phyloP scores from a whole-genome alignment of 768 basidiomycete genomes.

The Phlebiopsis gigantea region DNA sequence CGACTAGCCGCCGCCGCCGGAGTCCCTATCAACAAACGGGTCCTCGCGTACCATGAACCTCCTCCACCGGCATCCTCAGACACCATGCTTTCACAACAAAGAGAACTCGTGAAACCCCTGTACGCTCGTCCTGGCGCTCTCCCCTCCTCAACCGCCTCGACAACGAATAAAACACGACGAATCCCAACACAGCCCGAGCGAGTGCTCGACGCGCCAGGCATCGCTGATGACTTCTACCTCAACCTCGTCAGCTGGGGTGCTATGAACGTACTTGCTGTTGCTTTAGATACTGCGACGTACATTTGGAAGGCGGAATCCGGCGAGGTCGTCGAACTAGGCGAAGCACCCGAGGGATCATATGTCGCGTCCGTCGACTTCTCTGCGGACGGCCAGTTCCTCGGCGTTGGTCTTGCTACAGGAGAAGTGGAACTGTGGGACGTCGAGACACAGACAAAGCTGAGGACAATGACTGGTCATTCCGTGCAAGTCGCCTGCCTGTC shows the following conservation, averaged over 20 bases:
- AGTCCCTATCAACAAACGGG: constrained; percentile 71
- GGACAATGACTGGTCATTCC: constrained; percentile 89
- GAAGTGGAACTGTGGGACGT: constrained; percentile 96
- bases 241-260: constrained; percentile 90
- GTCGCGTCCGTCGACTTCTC: constrained; percentile 78
- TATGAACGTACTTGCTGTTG: constrained; percentile 85
- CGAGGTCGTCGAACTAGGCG: constrained; percentile 69
- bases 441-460: constrained; percentile 67
- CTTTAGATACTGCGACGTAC: constrained; percentile 80
- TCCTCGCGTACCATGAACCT: constrained; percentile 84
- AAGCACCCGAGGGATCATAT: constrained; percentile 70
- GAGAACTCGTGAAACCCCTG: constrained; percentile 70
- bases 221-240: constrained; percentile 95
- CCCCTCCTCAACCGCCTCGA: constrained; percentile 56
- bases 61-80: constrained; percentile 79
- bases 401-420: constrained; percentile 74
- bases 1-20: constrained; percentile 73
- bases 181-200: constrained; percentile 86
- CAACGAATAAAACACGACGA: constrained; percentile 69
- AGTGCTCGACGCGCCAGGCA: constrained; percentile 93
- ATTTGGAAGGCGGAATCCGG: constrained; percentile 94
- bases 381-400: constrained; percentile 75
- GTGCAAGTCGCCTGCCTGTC: constrained; percentile 79
- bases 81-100: constrained; percentile 67
- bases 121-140: constrained; percentile 65